Percentiles rank a stretch among this genome's conserved stretches.
phyloP scores from a whole-genome alignment of 805 yeast species.

The Starmerella floricola region DNA sequence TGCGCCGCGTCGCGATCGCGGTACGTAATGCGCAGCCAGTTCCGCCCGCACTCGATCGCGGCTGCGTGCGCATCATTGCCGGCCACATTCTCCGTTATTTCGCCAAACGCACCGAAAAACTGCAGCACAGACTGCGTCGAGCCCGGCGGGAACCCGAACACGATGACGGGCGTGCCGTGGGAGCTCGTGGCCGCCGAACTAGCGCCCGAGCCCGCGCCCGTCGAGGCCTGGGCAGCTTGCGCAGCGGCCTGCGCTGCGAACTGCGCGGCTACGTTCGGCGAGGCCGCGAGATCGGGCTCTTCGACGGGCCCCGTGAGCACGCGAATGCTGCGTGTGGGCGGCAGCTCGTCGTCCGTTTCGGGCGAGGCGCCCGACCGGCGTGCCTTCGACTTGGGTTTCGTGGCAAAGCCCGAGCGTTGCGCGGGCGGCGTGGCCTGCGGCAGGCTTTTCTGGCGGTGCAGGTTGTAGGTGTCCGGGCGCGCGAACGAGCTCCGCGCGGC shows the following conservation, averaged over 20 bases:
- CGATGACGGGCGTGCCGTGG: constrained; percentile 44
- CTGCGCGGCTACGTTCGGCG: not conserved
- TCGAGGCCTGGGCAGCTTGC: not conserved
- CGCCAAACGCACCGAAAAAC: constrained; percentile 70
- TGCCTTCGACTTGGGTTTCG: constrained; percentile 12
- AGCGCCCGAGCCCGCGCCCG: no score
- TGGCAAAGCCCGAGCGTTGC: constrained; percentile 12
- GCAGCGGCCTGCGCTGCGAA: not conserved
- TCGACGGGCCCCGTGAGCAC: constrained; percentile 1
- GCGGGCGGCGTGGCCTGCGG: not conserved
- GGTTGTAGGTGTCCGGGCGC: constrained; percentile 13
- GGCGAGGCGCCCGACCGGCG: constrained; percentile 3
- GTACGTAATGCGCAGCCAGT: constrained; percentile 87
- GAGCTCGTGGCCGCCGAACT: no score
- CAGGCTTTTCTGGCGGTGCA: not conserved
- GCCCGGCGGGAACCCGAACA: constrained; percentile 80
- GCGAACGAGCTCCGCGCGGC: constrained; percentile 21
- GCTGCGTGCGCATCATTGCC: constrained; percentile 22
- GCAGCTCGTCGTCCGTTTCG: constrained; percentile 14
- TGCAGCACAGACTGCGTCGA: constrained; percentile 54
- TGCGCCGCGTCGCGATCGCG: constrained; percentile 61
- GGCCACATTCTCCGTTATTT: constrained; percentile 50
- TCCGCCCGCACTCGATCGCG: constrained; percentile 73
- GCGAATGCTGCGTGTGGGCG: constrained; percentile 19
- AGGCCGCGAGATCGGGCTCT: not conserved